Conservation (phyloP, 257 asterid genomes). For the Solanum medicagineum region DNA sequence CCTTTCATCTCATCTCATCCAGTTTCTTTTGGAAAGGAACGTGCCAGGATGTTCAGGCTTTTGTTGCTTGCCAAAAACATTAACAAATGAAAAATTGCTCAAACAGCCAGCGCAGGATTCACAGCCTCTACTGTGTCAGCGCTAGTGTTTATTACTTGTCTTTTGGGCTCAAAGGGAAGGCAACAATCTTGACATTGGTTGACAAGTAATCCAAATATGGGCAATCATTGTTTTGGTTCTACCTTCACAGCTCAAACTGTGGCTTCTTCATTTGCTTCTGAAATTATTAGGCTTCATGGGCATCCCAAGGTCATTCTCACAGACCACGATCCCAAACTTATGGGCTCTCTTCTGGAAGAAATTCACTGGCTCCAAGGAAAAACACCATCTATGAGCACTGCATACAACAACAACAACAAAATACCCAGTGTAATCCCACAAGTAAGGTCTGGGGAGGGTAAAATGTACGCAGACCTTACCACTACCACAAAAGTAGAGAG, state of each 20-base stretch:
- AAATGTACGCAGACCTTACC: too few relatives aligned
- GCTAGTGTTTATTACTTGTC: background rate
- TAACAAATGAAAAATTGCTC: background rate
- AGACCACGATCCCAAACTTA: background rate
- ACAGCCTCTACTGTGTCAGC: background rate
- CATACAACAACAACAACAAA: too few relatives aligned
- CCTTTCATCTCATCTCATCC: background rate
- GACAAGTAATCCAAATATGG: background rate
- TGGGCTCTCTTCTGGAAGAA: background rate
- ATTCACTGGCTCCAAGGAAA: too few relatives aligned
- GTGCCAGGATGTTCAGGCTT: background rate
- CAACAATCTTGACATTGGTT: background rate
- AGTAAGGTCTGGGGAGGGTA: too few relatives aligned
- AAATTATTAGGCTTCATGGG: background rate
- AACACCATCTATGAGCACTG: too few relatives aligned
- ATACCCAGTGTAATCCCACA: too few relatives aligned
- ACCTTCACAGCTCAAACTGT: background rate
- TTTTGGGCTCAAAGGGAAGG: background rate
- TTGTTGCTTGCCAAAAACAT: background rate
- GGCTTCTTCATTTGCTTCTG: background rate
- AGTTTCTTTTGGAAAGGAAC: background rate
- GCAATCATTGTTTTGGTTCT: background rate
- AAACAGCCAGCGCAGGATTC: background rate
- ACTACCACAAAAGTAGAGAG: too few relatives aligned
- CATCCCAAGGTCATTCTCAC: background rate